Evolutionary conservation across 306 rosid genomes (phyloP).

Genomic region (Begonia fuchsioides): DNA sequence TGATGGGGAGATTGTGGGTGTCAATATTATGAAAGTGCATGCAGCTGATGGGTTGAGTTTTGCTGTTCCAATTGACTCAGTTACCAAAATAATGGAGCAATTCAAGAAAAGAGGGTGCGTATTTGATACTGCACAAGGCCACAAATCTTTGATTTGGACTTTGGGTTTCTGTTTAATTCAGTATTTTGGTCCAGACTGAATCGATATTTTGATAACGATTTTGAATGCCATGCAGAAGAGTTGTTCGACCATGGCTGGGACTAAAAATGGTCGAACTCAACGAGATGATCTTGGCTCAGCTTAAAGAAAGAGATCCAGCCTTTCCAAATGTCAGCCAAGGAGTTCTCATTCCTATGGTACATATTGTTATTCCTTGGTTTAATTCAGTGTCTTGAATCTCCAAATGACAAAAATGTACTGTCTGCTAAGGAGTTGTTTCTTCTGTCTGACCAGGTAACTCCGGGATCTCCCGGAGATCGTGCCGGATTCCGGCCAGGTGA

Average conservation of each 20-base stretch:
- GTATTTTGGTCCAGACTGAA: no score
- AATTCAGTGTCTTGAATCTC: no score
- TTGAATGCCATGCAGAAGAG: conserved; percentile 40
- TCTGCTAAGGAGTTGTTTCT: conserved; percentile 6
- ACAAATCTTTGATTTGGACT: no score
- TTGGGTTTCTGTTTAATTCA: no score
- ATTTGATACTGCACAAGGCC: neutral
- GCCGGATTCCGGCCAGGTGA: conserved; percentile 79
- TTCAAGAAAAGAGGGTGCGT: conserved; percentile 73
- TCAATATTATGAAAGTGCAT: conserved; percentile 58
- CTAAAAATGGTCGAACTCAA: conserved; percentile 80
- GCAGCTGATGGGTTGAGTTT: conserved; percentile 83
- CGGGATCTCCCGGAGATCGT: conserved; percentile 71
- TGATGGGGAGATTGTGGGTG: conserved; percentile 87
- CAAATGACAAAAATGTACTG: no score
- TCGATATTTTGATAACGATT: neutral
- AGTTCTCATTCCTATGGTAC: conserved; percentile 67
- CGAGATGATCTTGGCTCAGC: conserved; percentile 54
- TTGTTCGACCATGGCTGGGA: conserved; percentile 91
- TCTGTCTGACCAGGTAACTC: conserved; percentile 47
- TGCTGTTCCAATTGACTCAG: conserved; percentile 70
- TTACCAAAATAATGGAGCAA: conserved; percentile 53
- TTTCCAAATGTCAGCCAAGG: conserved; percentile 70
- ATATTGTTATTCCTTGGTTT: neutral
- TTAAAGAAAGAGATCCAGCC: conserved; percentile 47